phyloP scores from a whole-genome alignment of 2,329 filamentous ascomycete genomes.

The Penicillium italicum region DNA sequence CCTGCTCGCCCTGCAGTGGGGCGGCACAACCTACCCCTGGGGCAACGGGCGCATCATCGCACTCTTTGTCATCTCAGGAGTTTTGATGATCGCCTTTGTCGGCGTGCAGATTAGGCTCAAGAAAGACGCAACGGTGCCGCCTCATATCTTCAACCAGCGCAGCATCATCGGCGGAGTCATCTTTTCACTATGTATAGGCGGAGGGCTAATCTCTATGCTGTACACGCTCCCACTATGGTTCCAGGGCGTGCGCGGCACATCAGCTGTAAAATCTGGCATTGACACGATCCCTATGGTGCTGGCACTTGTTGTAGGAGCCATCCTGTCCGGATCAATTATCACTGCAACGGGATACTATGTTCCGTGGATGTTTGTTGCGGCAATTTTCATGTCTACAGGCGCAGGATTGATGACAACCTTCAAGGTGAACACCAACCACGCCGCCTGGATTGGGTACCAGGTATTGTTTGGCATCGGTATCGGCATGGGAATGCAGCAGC shows the following conservation, averaged over 20 bases:
- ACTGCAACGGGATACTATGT: conserved; percentile 40
- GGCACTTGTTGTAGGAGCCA: conserved; percentile 33
- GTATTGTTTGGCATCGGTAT: conserved; percentile 19
- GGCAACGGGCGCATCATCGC: conserved; percentile 21
- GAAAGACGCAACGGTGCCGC: conserved; percentile 51
- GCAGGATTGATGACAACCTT: conserved; percentile 20
- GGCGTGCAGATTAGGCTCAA: conserved; percentile 46
- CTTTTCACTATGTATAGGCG: conserved; percentile 38
- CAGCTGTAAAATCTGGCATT: conserved; percentile 46
- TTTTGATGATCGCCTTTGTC: conserved; percentile 43
- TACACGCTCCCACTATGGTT: conserved; percentile 48
- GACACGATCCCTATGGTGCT: conserved; percentile 42
- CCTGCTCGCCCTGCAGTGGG: conserved; percentile 25
- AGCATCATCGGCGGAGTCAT: conserved; percentile 33
- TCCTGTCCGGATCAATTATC: conserved; percentile 32
- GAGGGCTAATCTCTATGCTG: conserved; percentile 39
- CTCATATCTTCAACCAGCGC: conserved; percentile 49
- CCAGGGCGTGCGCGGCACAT: conserved; percentile 44
- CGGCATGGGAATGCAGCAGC: conserved; percentile 19
- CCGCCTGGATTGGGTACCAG: conserved; percentile 22
- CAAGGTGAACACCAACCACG: conserved; percentile 12
- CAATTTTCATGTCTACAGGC: conserved; percentile 15
- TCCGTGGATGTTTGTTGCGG: conserved; percentile 37
- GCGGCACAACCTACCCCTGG: conserved; percentile 23
- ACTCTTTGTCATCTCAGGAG: conserved; percentile 20